Evolutionary conservation across 1,284 basidiomycete species (phyloP).

Genomic region (Leccinum angustisporum): DNA sequence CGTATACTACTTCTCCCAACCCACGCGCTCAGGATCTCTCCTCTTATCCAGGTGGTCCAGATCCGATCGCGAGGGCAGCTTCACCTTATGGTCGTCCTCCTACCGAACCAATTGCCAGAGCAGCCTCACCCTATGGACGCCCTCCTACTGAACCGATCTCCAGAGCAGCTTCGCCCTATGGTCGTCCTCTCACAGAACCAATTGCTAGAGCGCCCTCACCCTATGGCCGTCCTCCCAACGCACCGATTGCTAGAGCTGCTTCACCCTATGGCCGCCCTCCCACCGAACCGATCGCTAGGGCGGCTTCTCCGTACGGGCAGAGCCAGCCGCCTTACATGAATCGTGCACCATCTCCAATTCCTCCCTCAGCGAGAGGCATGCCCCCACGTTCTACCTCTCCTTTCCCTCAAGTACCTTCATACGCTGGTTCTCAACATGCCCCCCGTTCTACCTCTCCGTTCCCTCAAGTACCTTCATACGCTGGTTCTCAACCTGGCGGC

Average conservation of each 20-base stretch:
- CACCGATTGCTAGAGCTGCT: conserved; percentile 14
- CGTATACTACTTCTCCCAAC: conserved; percentile 32
- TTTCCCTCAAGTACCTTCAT: too few species aligned
- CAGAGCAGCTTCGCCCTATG: conserved; percentile 21
- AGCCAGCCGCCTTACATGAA: conserved; percentile 26
- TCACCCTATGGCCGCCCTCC: conserved; percentile 21
- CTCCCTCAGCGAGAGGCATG: conserved; percentile 23
- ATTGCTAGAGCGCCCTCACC: conserved; percentile 30
- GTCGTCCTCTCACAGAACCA: conserved; percentile 18
- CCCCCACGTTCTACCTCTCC: too few species aligned
- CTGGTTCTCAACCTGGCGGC: conserved; percentile 13
- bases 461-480: conserved; percentile 38
- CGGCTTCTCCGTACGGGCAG: conserved; percentile 27
- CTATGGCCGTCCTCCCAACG: conserved; percentile 22
- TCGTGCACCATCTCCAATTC: conserved; percentile 32
- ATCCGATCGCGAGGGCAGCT: conserved; percentile 31
- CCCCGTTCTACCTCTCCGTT: conserved; percentile 37
- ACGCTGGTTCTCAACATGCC: too few species aligned
- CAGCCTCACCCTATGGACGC: conserved; percentile 28
- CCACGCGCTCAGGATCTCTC: conserved; percentile 34
- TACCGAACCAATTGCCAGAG: conserved; percentile 25
- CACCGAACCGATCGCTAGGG: conserved; percentile 25
- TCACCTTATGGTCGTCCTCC: conserved; percentile 31
- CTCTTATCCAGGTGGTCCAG: conserved; percentile 32
- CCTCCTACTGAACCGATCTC: conserved; percentile 14